Evolutionary conservation across 1,284 basidiomycete genomes (phyloP).

Genomic region (Ustilago esculenta): DNA sequence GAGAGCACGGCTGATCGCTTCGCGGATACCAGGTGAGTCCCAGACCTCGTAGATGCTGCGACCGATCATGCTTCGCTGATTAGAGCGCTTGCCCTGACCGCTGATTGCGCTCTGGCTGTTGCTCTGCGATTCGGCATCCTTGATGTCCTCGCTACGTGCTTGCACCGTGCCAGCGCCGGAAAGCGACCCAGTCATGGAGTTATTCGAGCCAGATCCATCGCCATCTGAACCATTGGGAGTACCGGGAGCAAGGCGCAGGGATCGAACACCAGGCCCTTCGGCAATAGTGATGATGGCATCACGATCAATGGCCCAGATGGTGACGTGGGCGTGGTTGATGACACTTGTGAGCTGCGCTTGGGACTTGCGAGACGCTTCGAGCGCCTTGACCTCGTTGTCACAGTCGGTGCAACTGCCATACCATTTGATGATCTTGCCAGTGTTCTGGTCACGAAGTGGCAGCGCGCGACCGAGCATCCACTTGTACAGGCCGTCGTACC

Average conservation of each 20-base stretch:
- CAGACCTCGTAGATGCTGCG: slow-evolving; percentile 57
- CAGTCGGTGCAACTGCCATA: slow-evolving; percentile 66
- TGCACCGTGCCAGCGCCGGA: slow-evolving; percentile 13
- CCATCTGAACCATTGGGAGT: slow-evolving; percentile 55
- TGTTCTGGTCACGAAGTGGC: slow-evolving; percentile 54
- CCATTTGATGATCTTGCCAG: slow-evolving; percentile 64
- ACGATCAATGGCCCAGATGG: slow-evolving; percentile 61
- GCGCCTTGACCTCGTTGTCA: slow-evolving; percentile 61
- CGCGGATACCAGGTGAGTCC: slow-evolving; percentile 53
- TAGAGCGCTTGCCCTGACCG: slow-evolving; percentile 32
- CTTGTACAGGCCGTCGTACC: slow-evolving; percentile 60
- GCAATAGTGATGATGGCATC: slow-evolving; percentile 59
- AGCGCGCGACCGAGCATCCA: slow-evolving; percentile 65
- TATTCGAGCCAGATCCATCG: slow-evolving; percentile 39
- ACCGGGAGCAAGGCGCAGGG: slow-evolving; percentile 55
- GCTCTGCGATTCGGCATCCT: slow-evolving; percentile 44
- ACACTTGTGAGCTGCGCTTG: slow-evolving; percentile 60
- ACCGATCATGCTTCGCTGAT: slow-evolving; percentile 55
- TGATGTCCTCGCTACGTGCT: slow-evolving; percentile 35
- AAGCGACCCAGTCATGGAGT: slow-evolving; percentile 37
- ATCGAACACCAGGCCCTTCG: slow-evolving; percentile 60
- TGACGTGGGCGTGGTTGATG: slow-evolving; percentile 63
- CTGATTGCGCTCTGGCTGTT: slow-evolving; percentile 50
- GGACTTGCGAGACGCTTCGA: slow-evolving; percentile 54
- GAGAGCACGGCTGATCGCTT: slow-evolving; percentile 52